Evolutionary conservation across 495 filamentous ascomycete species (phyloP), one percentile per base, ranked within the genome.

Genomic region (Letharia lupina): DNA sequence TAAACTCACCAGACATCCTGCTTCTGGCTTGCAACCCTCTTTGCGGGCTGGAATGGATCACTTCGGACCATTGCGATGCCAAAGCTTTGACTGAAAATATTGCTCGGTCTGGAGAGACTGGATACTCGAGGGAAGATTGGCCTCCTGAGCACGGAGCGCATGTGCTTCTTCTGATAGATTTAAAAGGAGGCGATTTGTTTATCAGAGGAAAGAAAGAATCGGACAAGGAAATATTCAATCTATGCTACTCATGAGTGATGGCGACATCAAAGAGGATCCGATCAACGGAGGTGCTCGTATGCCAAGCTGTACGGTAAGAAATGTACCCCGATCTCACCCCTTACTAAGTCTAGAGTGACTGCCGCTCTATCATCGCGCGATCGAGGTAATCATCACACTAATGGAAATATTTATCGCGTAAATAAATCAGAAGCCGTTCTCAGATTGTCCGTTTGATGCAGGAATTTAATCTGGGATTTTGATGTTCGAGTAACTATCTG

Each of bases 1-100:
- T 31, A 57, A 44, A 73, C 76, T 71, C 77, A 95, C 93, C 93
- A 98, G 57, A 98, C 93, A 89, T 98, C 93, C 73, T 96, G 91
- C 71, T 84, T 84, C 75, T 89, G 87, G 37, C 88, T 84, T 15
- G 90, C 86, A 20, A 98, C 92, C 70, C 93, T 80, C 64, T 78
- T 78, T 6, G 93, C 93, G 37, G 94, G 94, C 70, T 76, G 77
- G 73, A 87, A 87, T 13, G 82, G 80, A 66, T 83, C 80, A 60
- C 74, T 68, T 68, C 75, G 74, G 61, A 75, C 67, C 71, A 77
- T 69, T 54, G 75, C 80, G 61, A 77, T 39, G n/a, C 47, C 37
- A 10, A 41, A 37, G 31, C 28, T 61, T 42, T 58, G 64, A 41
- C 8, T n/a, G 3, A 50, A 44, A 20, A 35, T 31, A 31, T 47